Conservation (phyloP, 352 stramenopile genomes). For the Blastocystis sp. region DNA sequence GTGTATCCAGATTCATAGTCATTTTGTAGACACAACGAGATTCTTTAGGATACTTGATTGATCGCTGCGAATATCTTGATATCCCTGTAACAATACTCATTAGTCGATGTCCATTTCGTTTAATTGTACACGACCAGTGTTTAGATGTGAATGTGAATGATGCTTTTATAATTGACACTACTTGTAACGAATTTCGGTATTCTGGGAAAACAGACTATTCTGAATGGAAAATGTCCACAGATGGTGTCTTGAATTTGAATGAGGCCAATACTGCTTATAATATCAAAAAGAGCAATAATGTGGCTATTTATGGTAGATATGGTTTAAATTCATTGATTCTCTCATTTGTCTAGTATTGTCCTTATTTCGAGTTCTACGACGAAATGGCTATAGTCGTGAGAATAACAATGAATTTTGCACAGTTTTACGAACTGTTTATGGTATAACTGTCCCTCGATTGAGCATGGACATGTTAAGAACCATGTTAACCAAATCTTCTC, state of each 20-base stretch:
- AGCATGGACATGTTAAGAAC: not conserved
- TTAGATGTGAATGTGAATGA: not conserved
- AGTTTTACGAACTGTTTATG: conserved; percentile 20
- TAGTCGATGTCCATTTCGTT: conserved; percentile 33
- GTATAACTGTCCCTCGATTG: conserved; percentile 8
- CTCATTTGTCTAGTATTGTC: conserved; percentile 34
- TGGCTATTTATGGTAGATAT: conserved; percentile 50
- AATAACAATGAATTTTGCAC: conserved; percentile 64
- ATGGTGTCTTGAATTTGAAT: conserved; percentile 35
- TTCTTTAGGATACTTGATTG: conserved; percentile 45
- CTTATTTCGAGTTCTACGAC: conserved; percentile 33
- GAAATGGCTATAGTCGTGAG: not conserved
- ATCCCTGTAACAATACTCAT: conserved; percentile 44
- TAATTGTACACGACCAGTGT: not conserved
- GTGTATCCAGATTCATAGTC: not conserved
- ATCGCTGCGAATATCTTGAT: conserved; percentile 48
- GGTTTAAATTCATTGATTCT: not conserved
- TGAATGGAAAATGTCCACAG: not conserved
- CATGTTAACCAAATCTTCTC: not conserved
- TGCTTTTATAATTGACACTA: not conserved
- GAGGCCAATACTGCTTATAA: conserved; percentile 45
- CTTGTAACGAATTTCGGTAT: conserved; percentile 50
- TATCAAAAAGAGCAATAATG: not conserved
- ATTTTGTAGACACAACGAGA: conserved; percentile 45
- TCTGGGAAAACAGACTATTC: not conserved